These are phyloP conservation scores for Periconia macrospinosa DNA, from an alignment of 2,329 filamentous ascomycete species.

Conservation along the genomic window DNA sequence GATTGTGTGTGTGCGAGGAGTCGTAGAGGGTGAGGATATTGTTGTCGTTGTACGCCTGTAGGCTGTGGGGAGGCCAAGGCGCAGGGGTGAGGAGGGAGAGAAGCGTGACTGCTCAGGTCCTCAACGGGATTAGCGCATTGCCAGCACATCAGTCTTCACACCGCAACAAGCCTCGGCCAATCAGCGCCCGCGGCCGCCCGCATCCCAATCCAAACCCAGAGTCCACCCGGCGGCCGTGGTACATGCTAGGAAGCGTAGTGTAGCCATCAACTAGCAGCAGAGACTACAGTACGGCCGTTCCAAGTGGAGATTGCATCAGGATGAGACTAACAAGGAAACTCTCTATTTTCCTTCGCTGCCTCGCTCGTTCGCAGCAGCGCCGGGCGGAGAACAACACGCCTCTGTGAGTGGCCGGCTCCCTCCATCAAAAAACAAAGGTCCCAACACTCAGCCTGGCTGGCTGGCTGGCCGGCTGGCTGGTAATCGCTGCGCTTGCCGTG, in stretches of 20 bases:
- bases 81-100: slow-evolving; percentile 2
- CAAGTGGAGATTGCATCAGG: no score
- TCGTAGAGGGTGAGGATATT: neutral
- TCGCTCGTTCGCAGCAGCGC: neutral
- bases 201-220: slow-evolving; percentile 33
- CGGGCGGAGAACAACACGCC: slow-evolving; percentile 15
- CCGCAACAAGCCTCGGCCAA: slow-evolving; percentile 38
- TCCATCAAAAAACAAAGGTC: neutral
- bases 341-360: no score
- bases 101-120: slow-evolving; percentile 33
- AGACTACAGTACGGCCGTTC: no score
- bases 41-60: slow-evolving; percentile 13
- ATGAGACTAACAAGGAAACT: slow-evolving; percentile 12
- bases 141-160: slow-evolving; percentile 42
- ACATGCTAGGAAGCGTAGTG: no score
- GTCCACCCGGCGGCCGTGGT: no score
- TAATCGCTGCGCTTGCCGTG: no score
- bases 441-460: slow-evolving; percentile 26
- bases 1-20: neutral
- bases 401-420: slow-evolving; percentile 20
- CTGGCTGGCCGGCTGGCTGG: slow-evolving; percentile 15
- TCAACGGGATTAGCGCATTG: slow-evolving; percentile 23
- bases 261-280: no score
- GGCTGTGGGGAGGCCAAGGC: slow-evolving; percentile 19
- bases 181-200: slow-evolving; percentile 32